phyloP scores from a whole-genome alignment of 179 eudicot species.

The Silene noctiflora region DNA sequence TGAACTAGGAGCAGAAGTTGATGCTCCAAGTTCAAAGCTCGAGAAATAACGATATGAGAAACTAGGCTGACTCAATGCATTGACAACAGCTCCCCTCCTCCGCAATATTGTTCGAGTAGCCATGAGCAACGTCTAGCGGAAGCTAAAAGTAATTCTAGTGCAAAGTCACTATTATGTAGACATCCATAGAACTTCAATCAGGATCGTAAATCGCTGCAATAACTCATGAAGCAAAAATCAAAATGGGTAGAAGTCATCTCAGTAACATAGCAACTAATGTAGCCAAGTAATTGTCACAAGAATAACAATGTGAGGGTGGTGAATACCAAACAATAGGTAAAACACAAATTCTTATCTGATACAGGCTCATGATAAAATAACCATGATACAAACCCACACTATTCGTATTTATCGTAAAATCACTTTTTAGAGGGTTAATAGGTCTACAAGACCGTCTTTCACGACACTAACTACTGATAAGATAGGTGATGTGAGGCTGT shows the following conservation, averaged over 20 bases:
- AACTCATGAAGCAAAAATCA: constrained; percentile 6
- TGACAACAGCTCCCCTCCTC: constrained; percentile 47
- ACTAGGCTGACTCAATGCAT: constrained; percentile 33
- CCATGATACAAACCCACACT: no score
- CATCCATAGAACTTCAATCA: constrained; percentile 17
- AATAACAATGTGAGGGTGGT: neutral
- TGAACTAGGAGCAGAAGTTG: constrained; percentile 33
- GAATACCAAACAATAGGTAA: neutral
- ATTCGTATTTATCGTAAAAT: no score
- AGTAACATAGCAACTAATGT: neutral
- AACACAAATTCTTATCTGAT: neutral
- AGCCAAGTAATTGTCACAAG: neutral
- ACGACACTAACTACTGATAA: no score
- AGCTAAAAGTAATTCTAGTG: constrained; percentile 10
- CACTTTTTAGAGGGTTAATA: no score
- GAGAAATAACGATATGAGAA: constrained; percentile 35
- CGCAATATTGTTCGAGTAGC: constrained; percentile 62
- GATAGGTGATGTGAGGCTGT: no score
- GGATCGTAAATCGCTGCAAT: constrained; percentile 10
- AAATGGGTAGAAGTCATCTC: neutral
- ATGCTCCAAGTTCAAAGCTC: constrained; percentile 37
- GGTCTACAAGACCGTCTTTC: no score
- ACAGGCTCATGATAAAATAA: neutral
- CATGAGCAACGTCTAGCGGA: constrained; percentile 33
- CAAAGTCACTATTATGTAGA: neutral